Base-by-base conservation (phyloP, 2,329 filamentous ascomycete species). In the Fusarium globosum region DNA sequence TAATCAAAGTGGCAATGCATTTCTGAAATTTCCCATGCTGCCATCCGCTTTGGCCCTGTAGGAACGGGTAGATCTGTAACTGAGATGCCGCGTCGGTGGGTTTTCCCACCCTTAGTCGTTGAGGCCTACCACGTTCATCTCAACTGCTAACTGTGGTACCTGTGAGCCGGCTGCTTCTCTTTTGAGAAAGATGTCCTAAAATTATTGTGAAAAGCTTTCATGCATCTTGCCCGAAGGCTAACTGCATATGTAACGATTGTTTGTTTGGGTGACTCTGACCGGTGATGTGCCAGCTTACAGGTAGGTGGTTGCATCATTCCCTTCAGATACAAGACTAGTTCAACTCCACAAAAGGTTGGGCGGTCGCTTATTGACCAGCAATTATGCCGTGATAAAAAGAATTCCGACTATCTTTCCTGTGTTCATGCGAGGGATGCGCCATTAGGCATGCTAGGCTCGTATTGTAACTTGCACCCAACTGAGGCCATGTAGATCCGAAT, bases 171-270 rank as follows among this genome's bases (percentile, higher is more conserved):
- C 36, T 61, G 51, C 46, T 46, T 48, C 36, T 55, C 56, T 43
- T 60, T 48, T 45, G 28, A 59, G 55, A 55, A 60, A 39, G 23
- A 58, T 55, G 65, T n/a, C 57, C 65, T 49, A 61, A 58, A n/a
- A 61, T 74, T 61, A 48, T 60, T 59, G 48, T 41, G 46, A 49
- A 67, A 67, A 65, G 58, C 59, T 63, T 66, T 59, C 61, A 26
- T 68, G 72, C 69, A 68, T 55, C 58, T 49, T 62, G 62, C 49
- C 65, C 61, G 53, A 57, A 46, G 65, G 67, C 70, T 69, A 75
- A 65, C 57, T 77, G 68, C 74, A 65, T 60, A 45, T 60, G 64
- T 73, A 69, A 72, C 43, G 43, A 69, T 67, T 69, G 60, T 69
- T 65, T 52, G 55, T 63, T 61, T 74, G 46, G 57, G 57, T 56